Conservation (phyloP, 2,329 filamentous ascomycete species). For the Paecilomyces niveus region DNA sequence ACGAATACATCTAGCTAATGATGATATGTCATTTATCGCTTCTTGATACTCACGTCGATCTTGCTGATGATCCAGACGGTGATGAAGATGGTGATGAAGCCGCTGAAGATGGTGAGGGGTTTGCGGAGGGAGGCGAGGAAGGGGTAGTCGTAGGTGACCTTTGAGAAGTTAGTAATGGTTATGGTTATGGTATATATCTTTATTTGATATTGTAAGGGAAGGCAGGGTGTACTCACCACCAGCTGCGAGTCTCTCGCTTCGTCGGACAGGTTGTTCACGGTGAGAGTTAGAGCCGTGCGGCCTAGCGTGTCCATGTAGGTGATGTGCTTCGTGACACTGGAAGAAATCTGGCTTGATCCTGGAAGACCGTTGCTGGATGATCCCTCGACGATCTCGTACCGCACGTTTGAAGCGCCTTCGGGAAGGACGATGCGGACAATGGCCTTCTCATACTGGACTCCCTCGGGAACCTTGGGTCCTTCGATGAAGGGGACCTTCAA, state of each 20-base stretch:
- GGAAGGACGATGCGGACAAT: constrained; percentile 78
- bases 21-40: constrained; percentile 36
- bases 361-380: constrained; percentile 60
- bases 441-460: constrained; percentile 76
- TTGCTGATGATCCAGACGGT: constrained; percentile 68
- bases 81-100: constrained; percentile 66
- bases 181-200: background rate
- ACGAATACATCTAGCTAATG: background rate
- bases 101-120: constrained; percentile 72
- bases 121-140: constrained; percentile 71
- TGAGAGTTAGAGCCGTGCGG: constrained; percentile 72
- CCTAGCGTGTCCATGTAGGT: constrained; percentile 93
- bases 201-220: too few species aligned
- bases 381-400: constrained; percentile 67
- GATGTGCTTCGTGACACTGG: constrained; percentile 60
- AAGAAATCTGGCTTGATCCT: constrained; percentile 45
- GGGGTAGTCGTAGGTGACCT: constrained; percentile 78
- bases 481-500: constrained; percentile 90
- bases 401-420: constrained; percentile 66
- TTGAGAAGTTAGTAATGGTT: background rate
- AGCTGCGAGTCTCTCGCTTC: constrained; percentile 79
- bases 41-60: constrained; percentile 73
- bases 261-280: constrained; percentile 80
- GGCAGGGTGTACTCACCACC: constrained; percentile 43
- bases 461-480: constrained; percentile 78